A percentile compares a stretch with the other conserved stretches of the same genome.
These are phyloP conservation scores for Babesia ovata DNA, from an alignment of 169 alveolate species.

Conservation along the genomic window DNA sequence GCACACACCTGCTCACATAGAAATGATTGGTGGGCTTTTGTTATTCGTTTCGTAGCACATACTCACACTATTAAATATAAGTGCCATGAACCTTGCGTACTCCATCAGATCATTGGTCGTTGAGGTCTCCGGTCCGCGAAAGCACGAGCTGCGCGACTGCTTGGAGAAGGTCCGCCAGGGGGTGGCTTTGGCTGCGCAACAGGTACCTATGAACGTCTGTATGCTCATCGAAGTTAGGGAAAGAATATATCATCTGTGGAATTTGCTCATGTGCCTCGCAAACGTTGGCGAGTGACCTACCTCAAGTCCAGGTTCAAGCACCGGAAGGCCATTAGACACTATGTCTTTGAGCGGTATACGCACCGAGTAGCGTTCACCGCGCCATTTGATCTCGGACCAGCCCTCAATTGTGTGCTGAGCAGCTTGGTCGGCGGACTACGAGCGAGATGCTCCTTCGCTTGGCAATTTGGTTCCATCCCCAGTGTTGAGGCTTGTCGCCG, in stretches of 20 bases:
- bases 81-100: conserved; percentile 40
- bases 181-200: conserved; percentile 27
- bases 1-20: conserved; percentile 30
- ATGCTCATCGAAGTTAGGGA: conserved; percentile 9
- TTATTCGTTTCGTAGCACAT: not conserved
- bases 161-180: conserved; percentile 26
- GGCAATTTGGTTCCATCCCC: conserved; percentile 46
- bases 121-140: conserved; percentile 45
- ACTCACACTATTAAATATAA: not conserved
- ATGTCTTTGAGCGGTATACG: conserved; percentile 77
- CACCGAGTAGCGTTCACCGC: conserved; percentile 63
- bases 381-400: conserved; percentile 58
- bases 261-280: conserved; percentile 59
- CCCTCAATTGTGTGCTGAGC: conserved; percentile 44
- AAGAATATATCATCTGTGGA: conserved; percentile 33
- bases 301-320: conserved; percentile 77
- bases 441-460: conserved; percentile 59
- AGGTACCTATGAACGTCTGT: conserved; percentile 14
- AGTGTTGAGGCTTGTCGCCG: not conserved
- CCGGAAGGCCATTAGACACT: conserved; percentile 77
- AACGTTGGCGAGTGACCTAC: conserved; percentile 77
- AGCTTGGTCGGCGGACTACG: conserved; percentile 46
- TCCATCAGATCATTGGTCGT: conserved; percentile 34
- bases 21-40: conserved; percentile 1
- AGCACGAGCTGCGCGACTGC: conserved; percentile 52